These are phyloP conservation scores for Comarum palustre DNA, from an alignment of 306 rosid genomes.

Conservation along the genomic window DNA sequence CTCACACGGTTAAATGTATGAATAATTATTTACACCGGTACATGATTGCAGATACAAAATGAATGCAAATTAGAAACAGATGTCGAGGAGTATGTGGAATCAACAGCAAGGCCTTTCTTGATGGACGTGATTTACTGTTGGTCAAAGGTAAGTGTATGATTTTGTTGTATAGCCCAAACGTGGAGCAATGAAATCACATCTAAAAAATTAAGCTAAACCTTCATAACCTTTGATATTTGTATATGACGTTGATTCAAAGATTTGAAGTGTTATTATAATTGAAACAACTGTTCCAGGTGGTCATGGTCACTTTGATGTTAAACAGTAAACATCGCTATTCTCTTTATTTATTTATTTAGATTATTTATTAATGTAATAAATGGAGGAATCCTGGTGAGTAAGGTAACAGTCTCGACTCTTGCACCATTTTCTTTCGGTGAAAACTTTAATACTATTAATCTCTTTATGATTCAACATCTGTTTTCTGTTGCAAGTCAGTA, in stretches of 20 bases:
- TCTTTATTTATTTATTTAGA: neutral
- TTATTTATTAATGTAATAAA: neutral
- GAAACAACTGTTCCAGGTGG: neutral
- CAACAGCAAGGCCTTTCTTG: constrained; percentile 90
- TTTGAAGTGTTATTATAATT: neutral
- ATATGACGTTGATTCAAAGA: neutral
- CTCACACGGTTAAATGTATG: neutral
- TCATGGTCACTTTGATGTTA: neutral
- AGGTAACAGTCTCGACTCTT: neutral
- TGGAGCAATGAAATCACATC: neutral
- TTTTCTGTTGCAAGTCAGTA: neutral
- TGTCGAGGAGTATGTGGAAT: constrained; percentile 86
- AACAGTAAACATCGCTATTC: neutral
- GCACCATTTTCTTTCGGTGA: neutral
- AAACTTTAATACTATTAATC: neutral
- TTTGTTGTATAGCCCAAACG: neutral
- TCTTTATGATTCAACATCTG: neutral
- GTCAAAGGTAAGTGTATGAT: constrained; percentile 77
- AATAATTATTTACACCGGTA: constrained; percentile 8
- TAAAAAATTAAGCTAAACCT: neutral
- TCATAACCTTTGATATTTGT: neutral
- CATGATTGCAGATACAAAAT: constrained; percentile 71
- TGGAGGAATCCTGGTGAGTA: neutral
- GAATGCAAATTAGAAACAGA: constrained; percentile 90
- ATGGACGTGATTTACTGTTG: constrained; percentile 96